phyloP scores from a whole-genome alignment of 1,284 basidiomycete genomes.

The Rhizoctonia solani region DNA sequence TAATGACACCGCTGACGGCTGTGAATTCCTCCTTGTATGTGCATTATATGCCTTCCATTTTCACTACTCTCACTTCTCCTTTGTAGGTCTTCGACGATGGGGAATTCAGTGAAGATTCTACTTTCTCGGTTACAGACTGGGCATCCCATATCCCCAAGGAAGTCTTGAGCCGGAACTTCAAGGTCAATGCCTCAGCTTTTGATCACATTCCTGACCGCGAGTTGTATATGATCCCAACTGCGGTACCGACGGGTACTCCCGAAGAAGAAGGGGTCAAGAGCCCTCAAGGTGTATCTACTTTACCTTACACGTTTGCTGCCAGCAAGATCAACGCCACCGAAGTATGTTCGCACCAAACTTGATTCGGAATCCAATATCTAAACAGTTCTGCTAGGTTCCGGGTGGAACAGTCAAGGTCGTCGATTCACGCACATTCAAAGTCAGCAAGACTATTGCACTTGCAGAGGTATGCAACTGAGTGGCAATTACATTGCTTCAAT shows the following conservation, averaged over 20 bases:
- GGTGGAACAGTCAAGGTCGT: slow-evolving; percentile 37
- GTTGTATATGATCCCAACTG: slow-evolving; percentile 40
- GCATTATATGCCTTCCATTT: slow-evolving; percentile 13
- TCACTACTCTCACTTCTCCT: slow-evolving; percentile 56
- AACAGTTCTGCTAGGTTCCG: too few species aligned
- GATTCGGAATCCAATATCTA: background rate
- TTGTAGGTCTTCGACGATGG: too few species aligned
- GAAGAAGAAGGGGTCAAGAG: slow-evolving; percentile 45
- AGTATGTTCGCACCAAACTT: background rate
- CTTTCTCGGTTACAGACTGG: slow-evolving; percentile 59
- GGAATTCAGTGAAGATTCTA: too few species aligned
- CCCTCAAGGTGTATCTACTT: slow-evolving; percentile 62
- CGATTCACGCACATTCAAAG: slow-evolving; percentile 55
- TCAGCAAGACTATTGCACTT: too few species aligned
- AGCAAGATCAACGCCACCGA: too few species aligned
- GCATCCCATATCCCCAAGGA: slow-evolving; percentile 59
- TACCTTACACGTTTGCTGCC: slow-evolving; percentile 54
- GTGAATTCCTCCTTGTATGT: slow-evolving; percentile 69
- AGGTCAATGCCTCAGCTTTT: too few species aligned
- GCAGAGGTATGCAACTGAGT: slow-evolving; percentile 66
- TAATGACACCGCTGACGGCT: too few species aligned
- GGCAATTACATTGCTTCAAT: slow-evolving; percentile 61
- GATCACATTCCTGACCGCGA: slow-evolving; percentile 45
- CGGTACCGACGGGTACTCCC: background rate
- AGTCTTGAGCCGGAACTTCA: slow-evolving; percentile 57